Conservation (phyloP, 2,329 filamentous ascomycete genomes). For the Calonectria pteridis region DNA sequence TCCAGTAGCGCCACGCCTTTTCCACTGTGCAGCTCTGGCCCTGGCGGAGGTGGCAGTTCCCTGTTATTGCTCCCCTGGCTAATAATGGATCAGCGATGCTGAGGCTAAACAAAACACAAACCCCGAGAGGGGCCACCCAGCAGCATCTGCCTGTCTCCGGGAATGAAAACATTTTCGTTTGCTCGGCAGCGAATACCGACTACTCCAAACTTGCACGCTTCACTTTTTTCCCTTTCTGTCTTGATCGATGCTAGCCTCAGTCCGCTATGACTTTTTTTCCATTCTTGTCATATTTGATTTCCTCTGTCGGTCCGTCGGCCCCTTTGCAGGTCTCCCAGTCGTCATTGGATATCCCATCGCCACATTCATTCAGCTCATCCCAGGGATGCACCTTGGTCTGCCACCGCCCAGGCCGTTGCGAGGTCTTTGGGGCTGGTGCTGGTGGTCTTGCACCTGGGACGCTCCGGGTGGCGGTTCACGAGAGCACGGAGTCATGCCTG, state of each 20-base stretch:
- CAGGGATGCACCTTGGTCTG: not conserved
- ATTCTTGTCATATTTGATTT: not conserved
- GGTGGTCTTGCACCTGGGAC: not conserved
- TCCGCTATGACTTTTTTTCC: constrained; percentile 6
- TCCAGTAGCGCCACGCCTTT: not conserved
- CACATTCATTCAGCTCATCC: not conserved
- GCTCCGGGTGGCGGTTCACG: not conserved
- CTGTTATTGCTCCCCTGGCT: not conserved
- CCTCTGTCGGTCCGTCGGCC: not conserved
- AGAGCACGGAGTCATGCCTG: not conserved
- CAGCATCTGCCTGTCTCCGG: not conserved
- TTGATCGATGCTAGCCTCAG: not conserved
- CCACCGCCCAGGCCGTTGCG: not conserved
- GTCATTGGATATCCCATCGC: not conserved
- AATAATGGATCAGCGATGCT: not conserved
- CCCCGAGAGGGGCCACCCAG: not conserved
- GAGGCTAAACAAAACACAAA: not conserved
- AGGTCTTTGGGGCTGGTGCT: not conserved
- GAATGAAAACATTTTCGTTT: constrained; percentile 9
- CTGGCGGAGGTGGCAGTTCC: not conserved
- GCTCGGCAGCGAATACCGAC: not conserved
- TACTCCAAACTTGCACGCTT: not conserved
- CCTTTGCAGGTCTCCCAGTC: not conserved
- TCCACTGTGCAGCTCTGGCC: not conserved
- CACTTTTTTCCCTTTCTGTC: not conserved